These are phyloP conservation scores for Globisporangium perplexum DNA, from an alignment of 352 stramenopile species.

Conservation along the genomic window DNA sequence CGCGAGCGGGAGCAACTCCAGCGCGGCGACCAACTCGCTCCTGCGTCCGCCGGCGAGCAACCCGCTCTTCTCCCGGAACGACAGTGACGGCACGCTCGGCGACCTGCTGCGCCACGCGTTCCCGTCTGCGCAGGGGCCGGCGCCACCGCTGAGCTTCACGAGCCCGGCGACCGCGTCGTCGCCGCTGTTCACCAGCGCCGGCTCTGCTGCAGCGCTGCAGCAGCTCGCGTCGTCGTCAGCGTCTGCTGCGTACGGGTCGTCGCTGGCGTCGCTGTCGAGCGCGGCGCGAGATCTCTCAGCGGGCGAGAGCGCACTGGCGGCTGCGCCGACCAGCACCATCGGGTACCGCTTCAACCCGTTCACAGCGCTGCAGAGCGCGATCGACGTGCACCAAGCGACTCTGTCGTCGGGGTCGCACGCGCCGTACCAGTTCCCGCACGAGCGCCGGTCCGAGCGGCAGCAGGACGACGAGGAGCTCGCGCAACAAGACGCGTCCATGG, in stretches of 20 bases:
- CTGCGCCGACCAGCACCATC: conserved; percentile 6
- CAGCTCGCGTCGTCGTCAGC: conserved; percentile 56
- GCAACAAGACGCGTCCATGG: conserved; percentile 4
- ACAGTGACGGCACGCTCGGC: conserved; percentile 49
- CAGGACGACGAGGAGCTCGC: neutral
- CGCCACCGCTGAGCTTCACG: conserved; percentile 18
- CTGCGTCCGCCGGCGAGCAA: conserved; percentile 31
- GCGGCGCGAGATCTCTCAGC: conserved; percentile 11
- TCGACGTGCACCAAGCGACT: conserved; percentile 28
- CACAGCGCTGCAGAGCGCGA: conserved; percentile 50
- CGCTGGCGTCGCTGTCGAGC: conserved; percentile 15
- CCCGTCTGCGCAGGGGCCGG: conserved; percentile 18
- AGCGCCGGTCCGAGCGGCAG: conserved; percentile 8
- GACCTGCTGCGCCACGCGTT: conserved; percentile 44
- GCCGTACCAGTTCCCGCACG: conserved; percentile 11
- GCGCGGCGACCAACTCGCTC: neutral
- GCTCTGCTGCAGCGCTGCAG: conserved; percentile 24
- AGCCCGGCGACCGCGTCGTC: neutral
- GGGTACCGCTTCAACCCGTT: conserved; percentile 57
- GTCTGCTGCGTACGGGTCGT: conserved; percentile 35
- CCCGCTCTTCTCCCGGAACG: conserved; percentile 48
- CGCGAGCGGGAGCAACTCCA: neutral
- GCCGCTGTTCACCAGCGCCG: neutral
- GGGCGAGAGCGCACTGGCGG: neutral
- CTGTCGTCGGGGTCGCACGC: conserved; percentile 1